Percentiles rank a stretch among this genome's conserved stretches.
These are phyloP conservation scores for Suillus luteus DNA, from an alignment of 768 basidiomycete species.

Conservation along the genomic window DNA sequence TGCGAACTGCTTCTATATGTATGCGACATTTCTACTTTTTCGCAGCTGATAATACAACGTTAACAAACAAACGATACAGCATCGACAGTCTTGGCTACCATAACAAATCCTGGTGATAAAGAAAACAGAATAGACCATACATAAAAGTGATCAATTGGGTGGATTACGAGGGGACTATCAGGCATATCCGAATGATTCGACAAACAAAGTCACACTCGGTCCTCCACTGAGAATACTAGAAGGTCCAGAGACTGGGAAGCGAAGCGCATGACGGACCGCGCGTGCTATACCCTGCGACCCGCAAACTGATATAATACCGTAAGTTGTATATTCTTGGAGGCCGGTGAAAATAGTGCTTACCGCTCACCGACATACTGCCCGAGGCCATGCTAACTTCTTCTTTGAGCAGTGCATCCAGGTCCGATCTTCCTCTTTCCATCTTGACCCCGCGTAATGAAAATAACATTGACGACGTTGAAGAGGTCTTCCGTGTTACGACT, in stretches of 20 bases:
- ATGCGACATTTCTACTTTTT: background rate
- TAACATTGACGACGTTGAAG: constrained; percentile 7
- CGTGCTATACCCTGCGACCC: constrained; percentile 44
- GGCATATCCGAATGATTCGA: constrained; percentile 45
- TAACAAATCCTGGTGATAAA: background rate
- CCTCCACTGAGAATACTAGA: constrained; percentile 34
- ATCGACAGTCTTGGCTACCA: background rate
- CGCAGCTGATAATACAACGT: background rate
- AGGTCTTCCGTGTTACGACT: background rate
- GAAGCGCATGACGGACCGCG: constrained; percentile 42
- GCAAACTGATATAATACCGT: constrained; percentile 41
- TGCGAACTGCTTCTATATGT: background rate
- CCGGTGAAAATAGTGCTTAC: constrained; percentile 38
- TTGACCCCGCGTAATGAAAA: constrained; percentile 27
- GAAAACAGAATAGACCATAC: background rate
- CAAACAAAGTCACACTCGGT: constrained; percentile 40
- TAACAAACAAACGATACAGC: background rate
- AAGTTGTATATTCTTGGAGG: background rate
- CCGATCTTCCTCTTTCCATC: constrained; percentile 43
- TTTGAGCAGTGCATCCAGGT: constrained; percentile 38
- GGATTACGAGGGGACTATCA: constrained; percentile 12
- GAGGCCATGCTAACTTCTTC: constrained; percentile 38
- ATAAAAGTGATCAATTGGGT: background rate
- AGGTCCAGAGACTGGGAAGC: constrained; percentile 35
- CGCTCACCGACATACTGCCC: constrained; percentile 49